Base-by-base conservation (phyloP, 768 basidiomycete species). In the Psilocybe subaeruginosa region DNA sequence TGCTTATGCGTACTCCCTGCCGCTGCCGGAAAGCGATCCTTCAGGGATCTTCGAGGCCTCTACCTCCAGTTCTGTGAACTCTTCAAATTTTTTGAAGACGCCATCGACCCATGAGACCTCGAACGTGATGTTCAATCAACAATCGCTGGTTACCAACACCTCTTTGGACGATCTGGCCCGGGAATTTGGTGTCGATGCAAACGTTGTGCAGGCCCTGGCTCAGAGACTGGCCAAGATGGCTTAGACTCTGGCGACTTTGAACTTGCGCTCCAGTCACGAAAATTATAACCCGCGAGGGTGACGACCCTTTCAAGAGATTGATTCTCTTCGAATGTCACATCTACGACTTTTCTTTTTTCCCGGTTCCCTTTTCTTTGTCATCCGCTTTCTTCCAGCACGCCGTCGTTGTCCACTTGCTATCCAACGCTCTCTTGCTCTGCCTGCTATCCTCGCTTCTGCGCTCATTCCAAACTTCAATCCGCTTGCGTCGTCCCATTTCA, bases 121-220 rank as follows among this genome's bases (percentile, higher is more conserved):
- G 29, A 54, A 37, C 5, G 39, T 49, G n/a, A 51, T 51, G 17
- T 27, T 62, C 57, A 47, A 55, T 31, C 61, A 48, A 52, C 45
- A 56, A 29, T 56, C 46, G n/a, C 41, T 43, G 11, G 14, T 12
- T n/a, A 43, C 11, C 27, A 55, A 54, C 45, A 68, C 64, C 54
- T 58, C 80, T 68, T 56, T 85, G 70, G 80, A 80, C 49, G 80
- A 82, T 23, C 80, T 92, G n/a, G 90, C 90, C 23, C 80, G 80
- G 65, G 90, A 91, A 71, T 91, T 91, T 62, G 90, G 90, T n/a
- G 80, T 91, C 19, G 86, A 90, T 56, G 77, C 89, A 33, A 80
- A 86, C 46, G 70, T 91, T 29, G 84, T 91, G 48, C 83, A 90
- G 68, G 87, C 87, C 3, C 80, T 91, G 48, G 86, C 83, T 43